Evolutionary conservation across 2,329 filamentous ascomycete genomes (phyloP), one percentile per base, ranked within the genome.

Genomic region (Exserohilum rostratum): DNA sequence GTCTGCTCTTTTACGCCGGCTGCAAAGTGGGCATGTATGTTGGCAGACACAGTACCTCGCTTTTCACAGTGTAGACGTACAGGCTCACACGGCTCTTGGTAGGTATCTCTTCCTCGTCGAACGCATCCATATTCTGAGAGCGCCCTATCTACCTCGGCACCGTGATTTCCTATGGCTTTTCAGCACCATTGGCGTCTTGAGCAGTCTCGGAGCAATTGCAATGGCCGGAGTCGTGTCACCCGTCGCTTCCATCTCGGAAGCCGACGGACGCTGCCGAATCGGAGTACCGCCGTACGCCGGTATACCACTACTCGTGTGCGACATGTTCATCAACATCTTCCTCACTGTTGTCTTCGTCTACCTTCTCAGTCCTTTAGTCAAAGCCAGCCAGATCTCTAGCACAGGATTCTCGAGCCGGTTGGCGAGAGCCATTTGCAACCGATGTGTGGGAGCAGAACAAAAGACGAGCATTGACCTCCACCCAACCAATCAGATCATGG

Each of bases 51-150:
- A n/a, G 9, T 22, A 11, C 9, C 10, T n/a, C n/a, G 11, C 31
- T 12, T 31, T 10, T 1, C 15, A n/a, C 13, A 10, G 9, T 20
- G 12, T 17, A 45, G n/a, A 9, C 6, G 10, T 2, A 3, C 27
- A 18, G 2, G 42, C 27, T 40, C n/a, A 44, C 12, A 9, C 11
- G 22, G 25, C 17, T 15, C 6, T 11, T 4, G 3, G 3, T 18
- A 74, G 73, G 63, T 78, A 79, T 49, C 55, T 77, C 4, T 78
- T 78, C 52, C 68, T 79, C 1, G 68, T 78, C 20, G 78, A 79
- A 53, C 66, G 77, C 20, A 69, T 71, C 9, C 76, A 78, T 54
- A 68, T 70, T 6, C 59, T 79, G 13, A 68, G 76, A 33, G 63
- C 70, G 6, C 67, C 73, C 0, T 70, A 71, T 52, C 61, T 66